Percentiles rank a stretch among this genome's conserved stretches.
These are phyloP conservation scores for Verticillium zaregamsianum DNA, from an alignment of 2,329 filamentous ascomycete genomes.

Conservation along the genomic window DNA sequence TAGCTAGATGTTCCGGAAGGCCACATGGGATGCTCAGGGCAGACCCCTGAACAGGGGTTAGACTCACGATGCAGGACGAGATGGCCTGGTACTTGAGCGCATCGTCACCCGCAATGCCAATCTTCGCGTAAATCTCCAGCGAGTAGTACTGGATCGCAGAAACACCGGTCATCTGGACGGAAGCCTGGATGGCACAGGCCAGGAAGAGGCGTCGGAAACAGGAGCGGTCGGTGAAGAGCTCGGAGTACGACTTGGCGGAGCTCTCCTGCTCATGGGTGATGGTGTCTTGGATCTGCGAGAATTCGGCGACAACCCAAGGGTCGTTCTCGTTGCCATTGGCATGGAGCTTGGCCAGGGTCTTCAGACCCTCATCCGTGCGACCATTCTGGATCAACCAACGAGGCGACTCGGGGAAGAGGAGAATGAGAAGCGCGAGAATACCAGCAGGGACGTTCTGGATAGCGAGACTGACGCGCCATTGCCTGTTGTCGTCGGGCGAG, in stretches of 20 bases:
- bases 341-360: conserved; percentile 65
- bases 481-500: conserved; percentile 17
- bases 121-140: conserved; percentile 61
- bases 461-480: conserved; percentile 44
- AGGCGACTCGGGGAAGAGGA: conserved; percentile 65
- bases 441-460: conserved; percentile 67
- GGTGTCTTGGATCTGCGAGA: conserved; percentile 61
- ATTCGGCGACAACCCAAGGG: conserved; percentile 40
- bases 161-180: conserved; percentile 70
- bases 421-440: conserved; percentile 60
- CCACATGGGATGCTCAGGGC: not conserved
- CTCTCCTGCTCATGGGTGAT: conserved; percentile 64
- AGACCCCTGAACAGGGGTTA: not conserved
- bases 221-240: conserved; percentile 58
- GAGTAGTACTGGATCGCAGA: conserved; percentile 69
- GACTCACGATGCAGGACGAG: conserved; percentile 3
- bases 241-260: conserved; percentile 64
- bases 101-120: conserved; percentile 60
- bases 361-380: conserved; percentile 57
- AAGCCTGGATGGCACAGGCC: conserved; percentile 64
- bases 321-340: conserved; percentile 61
- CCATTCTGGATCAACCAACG: conserved; percentile 74
- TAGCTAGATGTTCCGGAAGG: conserved; percentile 39
- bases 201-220: conserved; percentile 69
- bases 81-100: conserved; percentile 74